A percentile compares a stretch with the other conserved stretches of the same genome.
Evolutionary conservation across 768 basidiomycete genomes (phyloP).

Genomic region (Collybiopsis confluens): DNA sequence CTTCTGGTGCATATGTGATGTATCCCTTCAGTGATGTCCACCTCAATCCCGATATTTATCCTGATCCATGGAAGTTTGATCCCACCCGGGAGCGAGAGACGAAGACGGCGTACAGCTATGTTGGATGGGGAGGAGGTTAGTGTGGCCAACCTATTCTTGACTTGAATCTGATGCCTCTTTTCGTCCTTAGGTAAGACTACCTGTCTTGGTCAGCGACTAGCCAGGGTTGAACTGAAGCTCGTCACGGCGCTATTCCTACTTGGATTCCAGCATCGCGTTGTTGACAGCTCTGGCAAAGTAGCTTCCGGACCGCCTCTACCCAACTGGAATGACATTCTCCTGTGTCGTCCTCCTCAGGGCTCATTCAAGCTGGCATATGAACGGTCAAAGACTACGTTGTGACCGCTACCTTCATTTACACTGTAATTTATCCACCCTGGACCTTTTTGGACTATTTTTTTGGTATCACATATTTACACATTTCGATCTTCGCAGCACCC

Average conservation of each 20-base stretch:
- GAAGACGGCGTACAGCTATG: constrained; percentile 51
- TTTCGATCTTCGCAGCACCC: too few species aligned
- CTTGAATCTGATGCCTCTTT: constrained; percentile 5
- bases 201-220: constrained; percentile 72
- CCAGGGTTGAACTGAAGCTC: constrained; percentile 71
- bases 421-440: neutral
- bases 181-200: constrained; percentile 51
- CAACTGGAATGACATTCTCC: constrained; percentile 75
- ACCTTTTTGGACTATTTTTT: neutral
- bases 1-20: constrained; percentile 70
- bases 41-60: constrained; percentile 66
- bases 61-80: constrained; percentile 76
- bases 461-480: too few species aligned
- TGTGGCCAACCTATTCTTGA: constrained; percentile 15
- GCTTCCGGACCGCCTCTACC: constrained; percentile 48
- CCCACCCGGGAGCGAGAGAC: constrained; percentile 41
- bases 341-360: constrained; percentile 57
- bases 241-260: constrained; percentile 64
- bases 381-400: constrained; percentile 23
- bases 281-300: constrained; percentile 48
- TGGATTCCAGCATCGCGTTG: constrained; percentile 54
- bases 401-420: neutral
- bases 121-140: constrained; percentile 81
- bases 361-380: constrained; percentile 52
- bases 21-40: constrained; percentile 82